Percentiles rank a stretch among this genome's conserved stretches.
Conservation (phyloP, 805 yeast species). For the Isabelozyma gotoi region DNA sequence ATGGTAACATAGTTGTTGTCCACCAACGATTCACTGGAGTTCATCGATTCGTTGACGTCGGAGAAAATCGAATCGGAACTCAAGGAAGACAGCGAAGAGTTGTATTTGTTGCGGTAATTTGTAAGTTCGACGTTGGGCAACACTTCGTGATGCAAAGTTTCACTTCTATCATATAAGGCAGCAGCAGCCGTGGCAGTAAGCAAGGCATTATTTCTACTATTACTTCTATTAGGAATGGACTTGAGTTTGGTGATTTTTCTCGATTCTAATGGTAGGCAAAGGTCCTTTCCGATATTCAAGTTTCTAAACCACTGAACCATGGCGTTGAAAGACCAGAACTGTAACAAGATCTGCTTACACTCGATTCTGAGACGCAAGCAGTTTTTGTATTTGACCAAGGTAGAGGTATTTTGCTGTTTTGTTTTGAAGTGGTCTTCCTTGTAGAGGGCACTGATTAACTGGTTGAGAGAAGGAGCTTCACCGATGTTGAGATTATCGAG, state of each 20-base stretch:
- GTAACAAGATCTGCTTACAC: conserved; percentile 35
- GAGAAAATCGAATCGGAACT: conserved; percentile 3
- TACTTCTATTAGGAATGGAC: conserved; percentile 21
- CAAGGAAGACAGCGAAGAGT: conserved; percentile 2
- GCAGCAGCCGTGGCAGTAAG: conserved; percentile 23
- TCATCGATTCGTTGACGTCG: background rate
- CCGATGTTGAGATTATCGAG: conserved; percentile 31
- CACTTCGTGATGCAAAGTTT: background rate
- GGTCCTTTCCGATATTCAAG: conserved; percentile 33
- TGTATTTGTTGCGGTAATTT: background rate
- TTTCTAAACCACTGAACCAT: conserved; percentile 39
- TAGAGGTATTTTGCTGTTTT: conserved; percentile 11
- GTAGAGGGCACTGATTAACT: conserved; percentile 18
- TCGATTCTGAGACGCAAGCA: conserved; percentile 38
- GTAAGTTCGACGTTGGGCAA: background rate
- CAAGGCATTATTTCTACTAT: conserved; percentile 20
- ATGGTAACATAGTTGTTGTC: conserved; percentile 2
- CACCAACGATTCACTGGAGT: background rate
- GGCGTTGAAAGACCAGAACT: conserved; percentile 41
- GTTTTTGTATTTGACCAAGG: conserved; percentile 31
- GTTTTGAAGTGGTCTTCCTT: conserved; percentile 17
- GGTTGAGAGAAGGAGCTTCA: conserved; percentile 34
- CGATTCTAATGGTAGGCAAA: conserved; percentile 28
- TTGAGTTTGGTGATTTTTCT: conserved; percentile 24
- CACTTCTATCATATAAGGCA: conserved; percentile 1